A percentile compares a stretch with the other conserved stretches of the same genome.
Conservation (phyloP, 495 filamentous ascomycete genomes). For the Aspergillus diversus region DNA sequence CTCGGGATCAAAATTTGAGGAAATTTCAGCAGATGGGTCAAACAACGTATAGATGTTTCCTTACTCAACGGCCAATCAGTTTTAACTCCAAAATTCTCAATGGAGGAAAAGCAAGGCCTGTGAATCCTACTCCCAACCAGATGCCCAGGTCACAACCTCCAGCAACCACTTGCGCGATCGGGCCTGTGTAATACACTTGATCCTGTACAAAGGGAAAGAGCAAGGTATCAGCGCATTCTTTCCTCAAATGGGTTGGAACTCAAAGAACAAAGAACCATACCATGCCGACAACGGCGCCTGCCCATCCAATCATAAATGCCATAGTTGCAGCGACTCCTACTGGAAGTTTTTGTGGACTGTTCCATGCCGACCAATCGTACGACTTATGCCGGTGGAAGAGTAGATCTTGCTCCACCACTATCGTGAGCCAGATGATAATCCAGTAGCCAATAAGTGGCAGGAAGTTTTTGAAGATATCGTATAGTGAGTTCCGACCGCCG, state of each 20-base stretch:
- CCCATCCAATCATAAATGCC: slow-evolving; percentile 54
- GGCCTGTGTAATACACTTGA: slow-evolving; percentile 54
- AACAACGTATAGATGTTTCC: neutral
- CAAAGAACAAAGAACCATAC: slow-evolving; percentile 25
- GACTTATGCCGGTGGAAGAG: slow-evolving; percentile 40
- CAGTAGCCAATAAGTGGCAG: slow-evolving; percentile 56
- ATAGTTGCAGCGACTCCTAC: slow-evolving; percentile 49
- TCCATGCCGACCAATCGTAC: slow-evolving; percentile 55
- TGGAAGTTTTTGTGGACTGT: slow-evolving; percentile 43
- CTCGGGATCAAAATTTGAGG: too few species aligned
- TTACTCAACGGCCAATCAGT: slow-evolving; percentile 37
- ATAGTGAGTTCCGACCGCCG: slow-evolving; percentile 52
- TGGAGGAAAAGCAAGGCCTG: slow-evolving; percentile 46
- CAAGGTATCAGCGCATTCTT: slow-evolving; percentile 8
- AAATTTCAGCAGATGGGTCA: neutral
- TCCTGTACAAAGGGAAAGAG: slow-evolving; percentile 28
- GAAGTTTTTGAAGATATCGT: slow-evolving; percentile 52
- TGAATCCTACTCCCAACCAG: slow-evolving; percentile 48
- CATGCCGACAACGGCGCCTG: slow-evolving; percentile 54
- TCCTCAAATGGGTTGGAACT: neutral
- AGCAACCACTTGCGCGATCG: slow-evolving; percentile 41
- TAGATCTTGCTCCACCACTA: slow-evolving; percentile 49
- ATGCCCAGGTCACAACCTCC: slow-evolving; percentile 46
- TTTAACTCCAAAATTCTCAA: slow-evolving; percentile 45
- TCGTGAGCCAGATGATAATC: slow-evolving; percentile 50